These are phyloP conservation scores for Monosporascus sp. DNA, from an alignment of 2,329 filamentous ascomycete species.

Conservation along the genomic window DNA sequence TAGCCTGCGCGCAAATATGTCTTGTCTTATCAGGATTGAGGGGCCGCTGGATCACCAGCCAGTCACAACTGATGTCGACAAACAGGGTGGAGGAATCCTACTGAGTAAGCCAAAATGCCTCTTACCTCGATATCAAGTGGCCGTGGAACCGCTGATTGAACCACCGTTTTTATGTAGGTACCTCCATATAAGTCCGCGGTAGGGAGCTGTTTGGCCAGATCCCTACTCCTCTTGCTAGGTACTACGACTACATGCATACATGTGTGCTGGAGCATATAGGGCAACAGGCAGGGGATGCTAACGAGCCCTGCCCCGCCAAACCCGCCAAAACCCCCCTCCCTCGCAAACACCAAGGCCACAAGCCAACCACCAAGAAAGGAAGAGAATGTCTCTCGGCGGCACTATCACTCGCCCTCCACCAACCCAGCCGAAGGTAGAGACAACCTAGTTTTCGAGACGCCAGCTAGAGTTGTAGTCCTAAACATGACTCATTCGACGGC, in stretches of 20 bases:
- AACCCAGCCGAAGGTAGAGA: not conserved
- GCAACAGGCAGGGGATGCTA: not conserved
- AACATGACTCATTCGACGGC: not conserved
- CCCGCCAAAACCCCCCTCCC: too few relatives aligned
- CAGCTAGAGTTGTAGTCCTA: not conserved
- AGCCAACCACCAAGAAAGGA: too few relatives aligned
- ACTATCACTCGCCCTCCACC: not conserved
- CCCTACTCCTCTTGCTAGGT: not conserved
- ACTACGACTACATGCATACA: not conserved
- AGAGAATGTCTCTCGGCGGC: too few relatives aligned
- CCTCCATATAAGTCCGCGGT: not conserved
- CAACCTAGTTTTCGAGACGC: not conserved
- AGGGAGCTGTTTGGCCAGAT: not conserved
- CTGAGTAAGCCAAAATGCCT: not conserved
- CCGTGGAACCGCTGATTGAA: not conserved
- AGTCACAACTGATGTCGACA: not conserved
- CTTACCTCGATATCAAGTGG: not conserved
- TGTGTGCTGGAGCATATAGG: not conserved
- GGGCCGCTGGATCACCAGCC: not conserved
- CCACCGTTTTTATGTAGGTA: not conserved
- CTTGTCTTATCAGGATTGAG: not conserved
- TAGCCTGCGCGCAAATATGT: not conserved
- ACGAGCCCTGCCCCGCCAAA: too few relatives aligned
- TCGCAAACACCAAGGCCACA: too few relatives aligned
- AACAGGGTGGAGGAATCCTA: not conserved